phyloP scores from a whole-genome alignment of 371 early-diverging fungal genomes.

The Parasitella parasitica region DNA sequence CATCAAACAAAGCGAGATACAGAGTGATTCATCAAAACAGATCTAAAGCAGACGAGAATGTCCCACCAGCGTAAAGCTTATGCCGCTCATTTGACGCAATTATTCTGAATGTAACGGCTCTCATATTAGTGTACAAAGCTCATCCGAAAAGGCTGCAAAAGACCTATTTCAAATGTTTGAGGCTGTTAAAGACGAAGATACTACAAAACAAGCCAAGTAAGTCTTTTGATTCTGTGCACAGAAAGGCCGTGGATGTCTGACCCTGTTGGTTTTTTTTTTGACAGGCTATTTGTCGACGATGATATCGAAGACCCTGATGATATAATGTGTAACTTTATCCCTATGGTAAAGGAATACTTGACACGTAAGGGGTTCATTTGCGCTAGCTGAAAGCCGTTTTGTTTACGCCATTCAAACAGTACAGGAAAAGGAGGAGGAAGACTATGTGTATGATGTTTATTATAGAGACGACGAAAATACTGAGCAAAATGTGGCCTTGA shows the following conservation, averaged over 20 bases:
- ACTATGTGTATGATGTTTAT: conserved; percentile 64
- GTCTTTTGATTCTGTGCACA: neutral
- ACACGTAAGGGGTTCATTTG: conserved; percentile 38
- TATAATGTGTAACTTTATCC: conserved; percentile 70
- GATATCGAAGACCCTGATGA: conserved; percentile 49
- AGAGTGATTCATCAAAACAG: conserved; percentile 61
- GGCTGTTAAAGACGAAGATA: conserved; percentile 62
- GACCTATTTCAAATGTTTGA: conserved; percentile 67
- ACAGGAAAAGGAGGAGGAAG: conserved; percentile 36
- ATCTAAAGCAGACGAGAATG: conserved; percentile 19
- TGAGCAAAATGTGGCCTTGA: conserved; percentile 17
- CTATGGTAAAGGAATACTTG: conserved; percentile 74
- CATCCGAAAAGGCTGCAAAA: conserved; percentile 34
- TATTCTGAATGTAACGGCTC: neutral
- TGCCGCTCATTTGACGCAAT: neutral
- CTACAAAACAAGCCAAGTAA: conserved; percentile 35
- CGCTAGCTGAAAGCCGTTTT: too few relatives aligned
- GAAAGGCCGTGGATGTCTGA: neutral
- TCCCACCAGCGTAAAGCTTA: conserved; percentile 26
- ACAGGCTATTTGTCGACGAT: conserved; percentile 38
- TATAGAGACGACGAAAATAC: conserved; percentile 50
- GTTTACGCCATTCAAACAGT: conserved; percentile 13
- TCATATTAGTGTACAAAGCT: conserved; percentile 39
- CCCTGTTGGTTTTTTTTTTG: neutral
- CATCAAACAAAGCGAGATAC: conserved; percentile 55